Percentiles rank a stretch among this genome's conserved stretches.
These are phyloP conservation scores for Carallia brachiata DNA, from an alignment of 345 rosid species.

Conservation along the genomic window DNA sequence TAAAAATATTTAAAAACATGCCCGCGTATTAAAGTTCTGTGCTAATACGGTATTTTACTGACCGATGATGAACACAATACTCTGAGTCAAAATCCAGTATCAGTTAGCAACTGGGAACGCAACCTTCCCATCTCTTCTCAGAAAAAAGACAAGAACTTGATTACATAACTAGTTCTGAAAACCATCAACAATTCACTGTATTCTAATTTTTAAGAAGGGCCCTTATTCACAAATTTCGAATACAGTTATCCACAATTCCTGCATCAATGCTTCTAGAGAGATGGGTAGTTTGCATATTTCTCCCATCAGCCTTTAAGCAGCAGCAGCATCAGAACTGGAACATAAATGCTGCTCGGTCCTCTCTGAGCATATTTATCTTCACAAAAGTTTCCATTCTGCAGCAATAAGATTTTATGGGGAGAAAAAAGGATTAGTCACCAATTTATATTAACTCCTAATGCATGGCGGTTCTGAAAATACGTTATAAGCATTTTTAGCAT, in stretches of 20 bases:
- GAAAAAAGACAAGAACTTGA: not conserved
- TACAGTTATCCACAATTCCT: slow-evolving; percentile 30
- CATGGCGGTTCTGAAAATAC: not conserved
- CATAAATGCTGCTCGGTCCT: slow-evolving; percentile 12
- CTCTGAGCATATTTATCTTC: slow-evolving; percentile 21
- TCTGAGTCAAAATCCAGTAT: slow-evolving; percentile 10
- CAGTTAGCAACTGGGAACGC: slow-evolving; percentile 10
- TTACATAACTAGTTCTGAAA: slow-evolving; percentile 16
- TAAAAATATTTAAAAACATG: no score
- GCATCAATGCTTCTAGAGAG: slow-evolving; percentile 23
- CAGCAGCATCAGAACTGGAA: slow-evolving; percentile 11
- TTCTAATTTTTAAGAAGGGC: slow-evolving; percentile 19
- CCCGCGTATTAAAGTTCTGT: no score
- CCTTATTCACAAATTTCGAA: slow-evolving; percentile 37
- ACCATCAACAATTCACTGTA: slow-evolving; percentile 21
- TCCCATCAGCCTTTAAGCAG: not conserved
- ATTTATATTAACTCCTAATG: not conserved
- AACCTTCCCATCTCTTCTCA: slow-evolving; percentile 16
- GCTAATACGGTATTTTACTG: no score
- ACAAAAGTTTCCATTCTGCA: slow-evolving; percentile 51
- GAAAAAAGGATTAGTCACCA: slow-evolving; percentile 4
- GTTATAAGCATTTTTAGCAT: no score
- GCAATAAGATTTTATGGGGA: no score
- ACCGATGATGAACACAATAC: no score
- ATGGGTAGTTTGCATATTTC: slow-evolving; percentile 6